phyloP scores from a whole-genome alignment of 495 filamentous ascomycete species.

The Aspergillus baeticus region DNA sequence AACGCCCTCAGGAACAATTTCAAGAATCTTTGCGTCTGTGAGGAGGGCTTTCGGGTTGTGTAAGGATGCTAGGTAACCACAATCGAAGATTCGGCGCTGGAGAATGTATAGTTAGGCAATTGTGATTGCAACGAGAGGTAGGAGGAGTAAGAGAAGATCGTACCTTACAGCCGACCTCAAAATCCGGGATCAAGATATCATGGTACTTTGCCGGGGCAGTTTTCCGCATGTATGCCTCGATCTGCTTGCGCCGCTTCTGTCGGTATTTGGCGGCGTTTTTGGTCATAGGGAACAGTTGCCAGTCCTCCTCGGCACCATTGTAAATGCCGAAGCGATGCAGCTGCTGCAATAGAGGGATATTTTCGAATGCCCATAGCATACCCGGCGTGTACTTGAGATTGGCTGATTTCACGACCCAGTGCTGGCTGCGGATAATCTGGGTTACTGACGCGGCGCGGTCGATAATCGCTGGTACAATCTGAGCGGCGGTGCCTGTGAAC shows the following conservation, averaged over 20 bases:
- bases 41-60: constrained; percentile 43
- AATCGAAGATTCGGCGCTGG: constrained; percentile 47
- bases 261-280: constrained; percentile 27
- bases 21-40: constrained; percentile 27
- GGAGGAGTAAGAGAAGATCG: too few species aligned
- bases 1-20: constrained; percentile 24
- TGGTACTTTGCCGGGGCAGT: constrained; percentile 53
- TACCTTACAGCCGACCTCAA: constrained; percentile 54
- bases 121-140: not conserved
- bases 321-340: constrained; percentile 25
- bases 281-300: constrained; percentile 33
- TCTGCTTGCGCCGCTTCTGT: constrained; percentile 27
- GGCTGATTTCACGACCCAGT: constrained; percentile 24
- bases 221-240: constrained; percentile 41
- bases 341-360: constrained; percentile 19
- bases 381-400: constrained; percentile 19
- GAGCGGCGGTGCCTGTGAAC: constrained; percentile 42
- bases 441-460: constrained; percentile 25
- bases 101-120: not conserved
- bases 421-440: constrained; percentile 30
- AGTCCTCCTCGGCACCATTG: constrained; percentile 27
- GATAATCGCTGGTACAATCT: constrained; percentile 40
- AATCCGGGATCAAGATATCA: constrained; percentile 53
- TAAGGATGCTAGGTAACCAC: constrained; percentile 42
- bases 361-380: constrained; percentile 22